Evolutionary conservation across 345 rosid species (phyloP).

Genomic region (Nasturtium officinale): DNA sequence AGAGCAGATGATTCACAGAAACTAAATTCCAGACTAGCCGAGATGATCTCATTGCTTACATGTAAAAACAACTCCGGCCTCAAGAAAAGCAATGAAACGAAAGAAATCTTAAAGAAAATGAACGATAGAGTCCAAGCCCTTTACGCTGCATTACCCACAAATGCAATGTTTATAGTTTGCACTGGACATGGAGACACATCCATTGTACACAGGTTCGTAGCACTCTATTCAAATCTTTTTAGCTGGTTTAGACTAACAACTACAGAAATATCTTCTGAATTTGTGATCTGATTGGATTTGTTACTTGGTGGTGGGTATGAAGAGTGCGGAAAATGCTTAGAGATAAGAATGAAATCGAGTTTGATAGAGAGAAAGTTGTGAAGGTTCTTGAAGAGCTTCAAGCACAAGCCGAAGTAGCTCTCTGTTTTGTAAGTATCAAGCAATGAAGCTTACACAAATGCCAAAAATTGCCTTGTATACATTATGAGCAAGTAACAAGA

Average conservation of each 20-base stretch:
- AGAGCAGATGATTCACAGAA: constrained; percentile 66
- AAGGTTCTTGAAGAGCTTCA: constrained; percentile 92
- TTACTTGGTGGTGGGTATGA: constrained; percentile 33
- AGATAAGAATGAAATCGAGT: constrained; percentile 52
- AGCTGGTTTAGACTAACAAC: not conserved
- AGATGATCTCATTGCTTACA: constrained; percentile 75
- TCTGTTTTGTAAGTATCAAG: constrained; percentile 86
- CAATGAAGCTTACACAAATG: constrained; percentile 41
- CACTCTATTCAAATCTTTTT: not conserved
- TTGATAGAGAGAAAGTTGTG: constrained; percentile 67
- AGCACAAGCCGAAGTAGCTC: constrained; percentile 94
- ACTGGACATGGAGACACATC: constrained; percentile 97
- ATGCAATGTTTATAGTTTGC: constrained; percentile 87
- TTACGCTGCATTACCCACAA: constrained; percentile 65
- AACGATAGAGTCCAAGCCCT: constrained; percentile 59
- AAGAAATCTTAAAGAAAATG: constrained; percentile 60
- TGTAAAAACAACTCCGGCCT: constrained; percentile 54
- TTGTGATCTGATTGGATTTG: constrained; percentile 5
- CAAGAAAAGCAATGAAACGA: constrained; percentile 58
- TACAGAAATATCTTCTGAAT: constrained; percentile 9
- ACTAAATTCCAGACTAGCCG: constrained; percentile 69
- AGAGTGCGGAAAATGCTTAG: constrained; percentile 80
- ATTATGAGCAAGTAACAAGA: not conserved
- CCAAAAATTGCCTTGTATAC: not conserved
- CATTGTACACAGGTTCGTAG: constrained; percentile 67